These are phyloP conservation scores for Mycena epipterygia DNA, from an alignment of 768 basidiomycete genomes.

Conservation along the genomic window DNA sequence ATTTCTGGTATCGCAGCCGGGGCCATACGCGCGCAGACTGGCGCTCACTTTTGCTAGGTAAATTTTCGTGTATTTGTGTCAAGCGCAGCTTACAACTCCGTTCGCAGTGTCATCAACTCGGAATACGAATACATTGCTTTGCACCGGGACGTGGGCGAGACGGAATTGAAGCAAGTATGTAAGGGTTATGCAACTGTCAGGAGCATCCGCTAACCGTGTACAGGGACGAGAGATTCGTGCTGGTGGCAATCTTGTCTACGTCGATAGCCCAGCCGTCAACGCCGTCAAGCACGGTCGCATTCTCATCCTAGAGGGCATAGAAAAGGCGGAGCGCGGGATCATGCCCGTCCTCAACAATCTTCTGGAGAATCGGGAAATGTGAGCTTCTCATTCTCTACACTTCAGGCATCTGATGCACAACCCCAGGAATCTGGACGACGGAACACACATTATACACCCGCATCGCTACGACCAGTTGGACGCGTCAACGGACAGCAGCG, in stretches of 20 bases:
- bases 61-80: slow-evolving; percentile 19
- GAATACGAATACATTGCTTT: slow-evolving; percentile 79
- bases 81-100: background rate
- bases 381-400: slow-evolving; percentile 24
- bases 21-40: slow-evolving; percentile 73
- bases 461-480: slow-evolving; percentile 67
- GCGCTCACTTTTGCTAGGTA: slow-evolving; percentile 76
- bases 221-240: slow-evolving; percentile 72
- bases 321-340: slow-evolving; percentile 80
- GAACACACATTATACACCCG: slow-evolving; percentile 77
- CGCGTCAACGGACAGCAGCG: slow-evolving; percentile 46
- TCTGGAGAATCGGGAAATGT: slow-evolving; percentile 81
- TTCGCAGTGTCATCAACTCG: slow-evolving; percentile 66
- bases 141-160: slow-evolving; percentile 79
- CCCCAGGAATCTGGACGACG: slow-evolving; percentile 75
- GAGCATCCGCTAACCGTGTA: background rate
- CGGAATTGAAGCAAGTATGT: slow-evolving; percentile 76
- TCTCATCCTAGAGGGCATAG: slow-evolving; percentile 77
- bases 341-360: slow-evolving; percentile 82
- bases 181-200: slow-evolving; percentile 14
- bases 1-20: slow-evolving; percentile 76
- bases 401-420: background rate
- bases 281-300: slow-evolving; percentile 77
- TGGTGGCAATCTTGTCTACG: slow-evolving; percentile 75
- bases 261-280: slow-evolving; percentile 75